Evolutionary conservation across 1,139 yeast genomes (phyloP).

Genomic region (Blastobotrys capitulatus): DNA sequence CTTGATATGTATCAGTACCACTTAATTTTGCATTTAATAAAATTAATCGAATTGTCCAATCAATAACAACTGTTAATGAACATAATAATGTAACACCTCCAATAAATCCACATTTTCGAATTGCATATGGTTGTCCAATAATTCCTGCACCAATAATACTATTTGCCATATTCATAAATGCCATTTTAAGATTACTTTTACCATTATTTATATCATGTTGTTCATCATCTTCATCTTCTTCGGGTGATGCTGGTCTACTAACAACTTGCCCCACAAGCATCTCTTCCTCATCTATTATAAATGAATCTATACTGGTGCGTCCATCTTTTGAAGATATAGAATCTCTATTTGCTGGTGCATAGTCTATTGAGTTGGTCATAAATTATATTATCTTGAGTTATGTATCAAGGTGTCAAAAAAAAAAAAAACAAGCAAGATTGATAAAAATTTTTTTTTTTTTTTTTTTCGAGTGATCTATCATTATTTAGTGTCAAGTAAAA

Average conservation of each 20-base stretch:
- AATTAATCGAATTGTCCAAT: constrained; percentile 77
- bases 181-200: constrained; percentile 63
- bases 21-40: constrained; percentile 79
- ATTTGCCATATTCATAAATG: constrained; percentile 96
- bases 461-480: too few relatives aligned
- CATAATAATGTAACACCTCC: constrained; percentile 66
- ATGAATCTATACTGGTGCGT: background rate
- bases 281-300: background rate
- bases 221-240: constrained; percentile 24
- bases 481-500: too few relatives aligned
- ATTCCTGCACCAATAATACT: constrained; percentile 90
- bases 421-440: too few relatives aligned
- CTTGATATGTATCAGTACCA: constrained; percentile 77
- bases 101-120: constrained; percentile 68
- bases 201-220: constrained; percentile 31
- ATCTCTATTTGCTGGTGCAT: background rate
- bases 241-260: constrained; percentile 14
- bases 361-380: background rate
- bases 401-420: too few relatives aligned
- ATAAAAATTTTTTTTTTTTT: too few relatives aligned
- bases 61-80: constrained; percentile 62
- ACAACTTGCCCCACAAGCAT: background rate
- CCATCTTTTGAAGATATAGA: background rate
- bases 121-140: constrained; percentile 89
- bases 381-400: background rate